A percentile compares a stretch with the other conserved stretches of the same genome.
phyloP scores from a whole-genome alignment of 257 asterid genomes.

The Nicotiana paniculata region DNA sequence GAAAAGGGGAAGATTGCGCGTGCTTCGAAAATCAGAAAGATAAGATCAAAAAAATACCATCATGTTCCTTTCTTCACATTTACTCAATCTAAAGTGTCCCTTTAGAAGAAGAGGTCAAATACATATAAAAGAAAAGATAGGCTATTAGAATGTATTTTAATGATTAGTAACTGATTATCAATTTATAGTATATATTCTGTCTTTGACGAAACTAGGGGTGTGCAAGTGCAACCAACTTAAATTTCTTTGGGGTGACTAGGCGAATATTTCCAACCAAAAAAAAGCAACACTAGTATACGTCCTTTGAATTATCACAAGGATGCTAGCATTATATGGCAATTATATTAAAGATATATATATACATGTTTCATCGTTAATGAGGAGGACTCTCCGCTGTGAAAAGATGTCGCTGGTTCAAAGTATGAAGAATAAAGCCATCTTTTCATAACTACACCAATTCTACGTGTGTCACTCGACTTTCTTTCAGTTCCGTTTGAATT shows the following conservation, averaged over 20 bases:
- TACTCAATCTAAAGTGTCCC: constrained; percentile 22
- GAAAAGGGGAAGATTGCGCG: constrained; percentile 33
- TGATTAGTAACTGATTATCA: not conserved
- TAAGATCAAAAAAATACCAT: constrained; percentile 19
- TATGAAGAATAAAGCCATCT: too few relatives aligned
- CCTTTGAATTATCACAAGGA: not conserved
- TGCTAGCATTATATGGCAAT: not conserved
- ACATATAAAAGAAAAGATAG: not conserved
- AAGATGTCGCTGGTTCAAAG: too few relatives aligned
- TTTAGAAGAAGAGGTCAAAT: not conserved
- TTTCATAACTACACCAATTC: too few relatives aligned
- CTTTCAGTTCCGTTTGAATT: too few relatives aligned
- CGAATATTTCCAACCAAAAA: too few relatives aligned
- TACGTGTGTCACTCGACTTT: too few relatives aligned
- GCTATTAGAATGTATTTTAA: not conserved
- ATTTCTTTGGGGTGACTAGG: too few relatives aligned
- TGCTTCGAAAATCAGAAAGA: constrained; percentile 32
- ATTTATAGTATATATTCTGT: not conserved
- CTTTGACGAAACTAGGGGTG: not conserved
- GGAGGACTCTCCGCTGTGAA: too few relatives aligned
- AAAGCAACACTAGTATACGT: too few relatives aligned
- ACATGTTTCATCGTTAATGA: too few relatives aligned
- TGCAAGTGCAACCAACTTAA: not conserved
- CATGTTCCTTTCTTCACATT: constrained; percentile 34
- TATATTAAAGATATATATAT: too few relatives aligned